Percentiles rank a stretch among this genome's conserved stretches.
phyloP scores from a whole-genome alignment of 805 yeast species.

The Scheffersomyces spartinae region DNA sequence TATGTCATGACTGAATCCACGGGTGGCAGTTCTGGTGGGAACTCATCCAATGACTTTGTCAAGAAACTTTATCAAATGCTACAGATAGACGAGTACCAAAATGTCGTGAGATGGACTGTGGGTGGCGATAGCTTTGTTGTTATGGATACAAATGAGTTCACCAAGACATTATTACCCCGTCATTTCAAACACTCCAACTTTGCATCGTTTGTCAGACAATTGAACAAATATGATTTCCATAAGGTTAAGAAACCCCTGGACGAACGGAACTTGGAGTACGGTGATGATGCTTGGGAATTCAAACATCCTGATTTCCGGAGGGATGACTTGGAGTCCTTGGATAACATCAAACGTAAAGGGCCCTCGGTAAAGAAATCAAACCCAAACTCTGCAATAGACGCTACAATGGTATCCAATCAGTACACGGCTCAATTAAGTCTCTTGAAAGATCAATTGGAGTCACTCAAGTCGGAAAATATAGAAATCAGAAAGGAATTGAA shows the following conservation, averaged over 20 bases:
- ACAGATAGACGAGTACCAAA: constrained; percentile 64
- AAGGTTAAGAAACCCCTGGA: constrained; percentile 72
- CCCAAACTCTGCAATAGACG: constrained; percentile 8
- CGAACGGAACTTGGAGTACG: constrained; percentile 45
- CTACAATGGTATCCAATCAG: constrained; percentile 7
- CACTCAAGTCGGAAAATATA: constrained; percentile 22
- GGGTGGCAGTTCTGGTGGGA: no score
- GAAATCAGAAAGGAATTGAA: constrained; percentile 25
- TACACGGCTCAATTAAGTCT: constrained; percentile 9
- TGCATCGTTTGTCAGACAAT: constrained; percentile 88
- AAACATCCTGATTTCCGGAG: constrained; percentile 79
- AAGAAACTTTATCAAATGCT: constrained; percentile 75
- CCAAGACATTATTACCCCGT: constrained; percentile 76
- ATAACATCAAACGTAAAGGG: constrained; percentile 77
- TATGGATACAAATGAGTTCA: constrained; percentile 79
- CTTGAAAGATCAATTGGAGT: constrained; percentile 20
- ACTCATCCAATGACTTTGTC: constrained; percentile 76
- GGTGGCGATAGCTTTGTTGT: constrained; percentile 84
- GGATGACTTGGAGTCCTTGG: constrained; percentile 68
- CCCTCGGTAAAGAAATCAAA: constrained; percentile 40
- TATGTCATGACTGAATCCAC: no score
- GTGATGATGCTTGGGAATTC: constrained; percentile 89
- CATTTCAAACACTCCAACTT: constrained; percentile 94
- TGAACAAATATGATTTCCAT: constrained; percentile 95
- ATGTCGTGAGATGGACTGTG: constrained; percentile 77